phyloP scores from a whole-genome alignment of 345 rosid species.

The Populus deltoides region DNA sequence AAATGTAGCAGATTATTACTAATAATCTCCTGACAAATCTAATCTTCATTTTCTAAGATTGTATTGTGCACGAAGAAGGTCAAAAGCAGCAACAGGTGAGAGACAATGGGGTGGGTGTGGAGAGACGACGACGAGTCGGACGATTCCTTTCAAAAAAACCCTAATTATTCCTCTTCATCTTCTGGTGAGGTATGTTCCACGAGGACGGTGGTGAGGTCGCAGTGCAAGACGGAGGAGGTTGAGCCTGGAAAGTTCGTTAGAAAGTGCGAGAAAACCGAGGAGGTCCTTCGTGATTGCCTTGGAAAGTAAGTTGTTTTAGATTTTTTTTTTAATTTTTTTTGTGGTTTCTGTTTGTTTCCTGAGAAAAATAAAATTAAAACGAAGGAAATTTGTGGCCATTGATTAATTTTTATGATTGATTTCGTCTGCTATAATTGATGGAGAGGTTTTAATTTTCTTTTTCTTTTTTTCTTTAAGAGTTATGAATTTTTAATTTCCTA shows the following conservation, averaged over 20 bases:
- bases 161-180: background rate
- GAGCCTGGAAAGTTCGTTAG: constrained; percentile 78
- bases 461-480: background rate
- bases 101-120: constrained; percentile 34
- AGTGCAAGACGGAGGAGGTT: constrained; percentile 86
- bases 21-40: background rate
- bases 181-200: constrained; percentile 51
- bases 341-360: background rate
- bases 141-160: background rate
- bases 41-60: too few species aligned
- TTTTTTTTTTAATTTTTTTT: background rate
- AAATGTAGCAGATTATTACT: background rate
- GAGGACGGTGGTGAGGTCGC: constrained; percentile 55
- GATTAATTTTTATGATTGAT: background rate
- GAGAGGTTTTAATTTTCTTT: background rate
- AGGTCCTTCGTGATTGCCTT: constrained; percentile 64
- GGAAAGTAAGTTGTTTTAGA: constrained; percentile 47
- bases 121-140: constrained; percentile 10
- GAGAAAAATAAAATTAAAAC: background rate
- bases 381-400: background rate
- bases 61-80: background rate
- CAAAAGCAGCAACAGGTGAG: background rate
- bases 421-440: background rate
- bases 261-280: constrained; percentile 85
- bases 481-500: too few species aligned